Evolutionary conservation across 2,329 filamentous ascomycete genomes (phyloP).

Genomic region (Cladobotryum protrusum): DNA sequence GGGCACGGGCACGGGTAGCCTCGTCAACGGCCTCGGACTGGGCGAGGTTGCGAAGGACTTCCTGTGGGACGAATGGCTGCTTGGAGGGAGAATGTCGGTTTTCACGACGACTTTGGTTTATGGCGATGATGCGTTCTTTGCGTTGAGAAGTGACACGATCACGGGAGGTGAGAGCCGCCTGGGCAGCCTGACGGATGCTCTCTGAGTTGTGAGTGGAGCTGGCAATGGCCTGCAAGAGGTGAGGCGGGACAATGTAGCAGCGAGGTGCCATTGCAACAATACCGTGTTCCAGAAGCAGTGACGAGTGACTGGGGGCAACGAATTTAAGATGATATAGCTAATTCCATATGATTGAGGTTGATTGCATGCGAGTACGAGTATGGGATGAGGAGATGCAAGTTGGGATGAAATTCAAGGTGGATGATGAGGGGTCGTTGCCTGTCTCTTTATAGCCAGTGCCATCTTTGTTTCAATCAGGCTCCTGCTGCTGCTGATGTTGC

Average conservation of each 20-base stretch:
- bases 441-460: not conserved
- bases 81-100: constrained; percentile 11
- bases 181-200: constrained; percentile 30
- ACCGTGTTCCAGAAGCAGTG: not conserved
- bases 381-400: not conserved
- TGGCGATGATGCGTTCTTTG: constrained; percentile 28
- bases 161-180: constrained; percentile 28
- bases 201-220: constrained; percentile 32
- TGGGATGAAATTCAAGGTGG: not conserved
- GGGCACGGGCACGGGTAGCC: constrained; percentile 30
- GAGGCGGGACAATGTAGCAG: constrained; percentile 41
- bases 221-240: constrained; percentile 39
- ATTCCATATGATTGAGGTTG: not conserved
- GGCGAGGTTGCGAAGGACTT: constrained; percentile 33
- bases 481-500: too few species aligned
- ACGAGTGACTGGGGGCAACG: not conserved
- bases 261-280: constrained; percentile 15
- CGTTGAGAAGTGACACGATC: constrained; percentile 26
- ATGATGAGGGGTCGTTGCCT: not conserved
- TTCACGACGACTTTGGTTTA: constrained; percentile 26
- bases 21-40: constrained; percentile 34
- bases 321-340: not conserved
- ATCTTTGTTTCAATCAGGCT: not conserved
- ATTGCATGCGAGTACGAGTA: not conserved
- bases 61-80: constrained; percentile 33